Base-by-base conservation (phyloP, 2,329 filamentous ascomycete genomes). In the Nemania diffusa region DNA sequence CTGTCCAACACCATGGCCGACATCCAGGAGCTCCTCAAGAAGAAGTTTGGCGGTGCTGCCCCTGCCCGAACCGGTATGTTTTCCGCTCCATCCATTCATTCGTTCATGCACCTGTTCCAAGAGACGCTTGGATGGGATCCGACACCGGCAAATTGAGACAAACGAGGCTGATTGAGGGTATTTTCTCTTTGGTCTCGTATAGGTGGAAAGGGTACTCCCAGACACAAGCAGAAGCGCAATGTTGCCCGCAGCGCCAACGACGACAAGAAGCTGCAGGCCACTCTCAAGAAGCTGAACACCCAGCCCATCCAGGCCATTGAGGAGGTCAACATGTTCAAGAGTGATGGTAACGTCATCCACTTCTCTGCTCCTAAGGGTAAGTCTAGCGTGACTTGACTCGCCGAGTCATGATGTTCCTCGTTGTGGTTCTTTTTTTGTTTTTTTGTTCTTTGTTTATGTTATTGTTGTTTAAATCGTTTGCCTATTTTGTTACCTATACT, bases 301-400 rank as follows among this genome's bases (percentile, higher is more conserved):
- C 96, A 99, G 90, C 96, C 96, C 79, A 98, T 99, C 84, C 94
- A 97, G 87, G 93, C 92, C 74, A 99, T 99, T 78, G 96, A 99
- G 90, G 96, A 99, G 88, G 96, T 99, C 83, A 99, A 99, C 91
- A 99, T 99, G 96, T 99, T 99, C 91, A 99, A 99, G 92, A 92
- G 92, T 81, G 96, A 99, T 82, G 96, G 96, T 83, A 99, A 99
- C 84, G 96, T 99, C 83, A 98, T 99, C 80, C 96, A 99, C 90
- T 99, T 99, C 82, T 92, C 93, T 78, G 93, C 93, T 79, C 96
- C 96, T 77, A 97, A 97, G 88, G 96, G 96, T 98, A 85, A 80
- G 89, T 86, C 32, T 57, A 37, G 34, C 40, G 50, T 8, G 42
- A 34, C 29, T 53, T 13, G 56, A 27, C 29, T 37, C 5, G 24